Base-by-base conservation (phyloP, 1,284 basidiomycete species). In the Mycena citricolor region DNA sequence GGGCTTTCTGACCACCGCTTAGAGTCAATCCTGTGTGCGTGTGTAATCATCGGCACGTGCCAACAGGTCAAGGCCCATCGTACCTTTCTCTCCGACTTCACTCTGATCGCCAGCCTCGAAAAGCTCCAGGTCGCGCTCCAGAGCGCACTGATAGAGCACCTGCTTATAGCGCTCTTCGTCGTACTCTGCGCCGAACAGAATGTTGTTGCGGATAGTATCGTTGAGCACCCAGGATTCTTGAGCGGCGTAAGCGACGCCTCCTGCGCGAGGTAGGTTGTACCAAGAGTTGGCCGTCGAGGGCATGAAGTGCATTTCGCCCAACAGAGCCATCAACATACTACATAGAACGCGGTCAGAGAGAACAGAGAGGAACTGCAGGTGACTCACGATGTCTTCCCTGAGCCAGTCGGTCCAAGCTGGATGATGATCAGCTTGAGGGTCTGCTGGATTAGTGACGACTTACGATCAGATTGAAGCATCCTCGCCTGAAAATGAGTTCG, bases 151-250 rank as follows among this genome's bases (percentile, higher is more conserved):
- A 24, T 78, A 60, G 13, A 87, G 59, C 23, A 83, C 80, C 58
- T 67, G 59, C 44, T 80, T 73, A 57, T 94, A 94, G 1, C 92
- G 77, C 31, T 73, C 71, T 55, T 82, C 76, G 49, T 88, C 76
- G 54, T 76, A 90, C 0, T 82, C 78, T 4, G 85, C 68, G 24
- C 88, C 86, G 61, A 95, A 95, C 21, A 93, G 55, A 51, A 97
- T 93, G 57, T 95, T 97, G 42, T 90, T 83, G 59, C 74, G 39
- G 14, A 34, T 47, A 10, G 29, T 38, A 61, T 61, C 53, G 68
- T 61, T 45, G 68, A 69, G 6, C 65, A 84, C 82, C 86, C 86
- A 91, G 8, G 83, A 81, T 59, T 90, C 85, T 57, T 90, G 88
- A 2, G 85, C 83, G 5, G 83, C 84, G 57, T 86, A 90, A 1